A percentile compares a stretch with the other conserved stretches of the same genome.
These are phyloP conservation scores for Pseudogymnoascus sp. DNA, from an alignment of 2,329 filamentous ascomycete genomes.

Conservation along the genomic window DNA sequence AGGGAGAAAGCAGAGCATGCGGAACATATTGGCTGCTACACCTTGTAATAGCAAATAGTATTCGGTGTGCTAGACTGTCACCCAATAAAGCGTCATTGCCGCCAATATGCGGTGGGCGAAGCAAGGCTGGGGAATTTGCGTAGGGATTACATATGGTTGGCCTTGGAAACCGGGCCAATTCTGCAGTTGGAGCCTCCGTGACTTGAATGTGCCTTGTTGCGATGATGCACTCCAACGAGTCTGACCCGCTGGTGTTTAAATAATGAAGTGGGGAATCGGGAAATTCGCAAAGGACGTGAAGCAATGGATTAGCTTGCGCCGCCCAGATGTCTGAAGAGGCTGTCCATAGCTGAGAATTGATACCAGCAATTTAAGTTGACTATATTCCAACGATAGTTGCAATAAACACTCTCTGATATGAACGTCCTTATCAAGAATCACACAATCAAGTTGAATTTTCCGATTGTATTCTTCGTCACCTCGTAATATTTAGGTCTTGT, in stretches of 20 bases:
- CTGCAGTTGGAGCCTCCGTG: neutral
- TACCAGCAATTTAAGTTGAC: neutral
- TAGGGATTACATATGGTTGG: neutral
- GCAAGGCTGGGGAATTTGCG: neutral
- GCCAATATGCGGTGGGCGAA: neutral
- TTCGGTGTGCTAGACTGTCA: neutral
- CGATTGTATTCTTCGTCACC: constrained; percentile 1
- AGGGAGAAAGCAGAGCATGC: neutral
- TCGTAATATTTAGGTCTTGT: constrained; percentile 13
- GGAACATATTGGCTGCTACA: neutral
- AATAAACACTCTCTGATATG: neutral
- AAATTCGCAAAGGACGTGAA: neutral
- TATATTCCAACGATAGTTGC: neutral
- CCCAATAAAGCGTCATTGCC: neutral
- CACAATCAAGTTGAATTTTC: neutral
- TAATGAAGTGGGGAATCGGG: neutral
- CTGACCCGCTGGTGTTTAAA: neutral
- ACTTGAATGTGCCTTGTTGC: neutral
- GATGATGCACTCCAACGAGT: neutral
- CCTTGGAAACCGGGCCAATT: neutral
- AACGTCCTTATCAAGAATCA: neutral
- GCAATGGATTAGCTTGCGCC: neutral
- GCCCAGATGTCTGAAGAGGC: neutral
- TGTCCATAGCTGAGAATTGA: neutral
- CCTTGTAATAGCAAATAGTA: neutral